Evolutionary conservation across 768 basidiomycete species (phyloP).

Genomic region (Trametes villosa): DNA sequence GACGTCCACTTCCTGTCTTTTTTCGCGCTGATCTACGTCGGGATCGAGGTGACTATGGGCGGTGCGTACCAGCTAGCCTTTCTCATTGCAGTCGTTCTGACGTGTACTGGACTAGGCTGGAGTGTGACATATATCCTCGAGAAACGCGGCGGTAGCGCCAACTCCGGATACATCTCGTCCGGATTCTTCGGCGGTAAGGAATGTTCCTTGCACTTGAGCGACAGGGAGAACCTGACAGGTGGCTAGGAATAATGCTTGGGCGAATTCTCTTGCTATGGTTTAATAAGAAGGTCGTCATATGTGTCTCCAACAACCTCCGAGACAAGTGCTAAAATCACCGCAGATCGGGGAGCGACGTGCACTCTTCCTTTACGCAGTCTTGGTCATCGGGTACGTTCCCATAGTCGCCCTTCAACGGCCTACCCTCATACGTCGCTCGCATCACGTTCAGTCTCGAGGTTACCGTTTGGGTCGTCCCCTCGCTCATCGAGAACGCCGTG

Average conservation of each 20-base stretch:
- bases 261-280: slow-evolving; percentile 32
- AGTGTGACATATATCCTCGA: slow-evolving; percentile 48
- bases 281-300: slow-evolving; percentile 27
- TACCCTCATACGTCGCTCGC: background rate
- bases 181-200: slow-evolving; percentile 47
- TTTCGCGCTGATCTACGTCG: slow-evolving; percentile 48
- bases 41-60: slow-evolving; percentile 48
- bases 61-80: slow-evolving; percentile 26
- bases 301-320: no score
- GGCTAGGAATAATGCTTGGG: slow-evolving; percentile 33
- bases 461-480: slow-evolving; percentile 57
- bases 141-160: slow-evolving; percentile 40
- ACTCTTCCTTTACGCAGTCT: slow-evolving; percentile 31
- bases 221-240: no score
- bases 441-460: slow-evolving; percentile 20
- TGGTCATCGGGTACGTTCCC: slow-evolving; percentile 28
- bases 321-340: background rate
- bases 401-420: slow-evolving; percentile 20
- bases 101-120: slow-evolving; percentile 37
- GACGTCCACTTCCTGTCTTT: slow-evolving; percentile 44
- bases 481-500: slow-evolving; percentile 54
- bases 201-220: no score
- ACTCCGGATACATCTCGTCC: slow-evolving; percentile 47
- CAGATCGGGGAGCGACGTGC: slow-evolving; percentile 34
- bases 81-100: background rate